Evolutionary conservation across 1,284 basidiomycete species (phyloP).

Genomic region (Trichosporon faecale): DNA sequence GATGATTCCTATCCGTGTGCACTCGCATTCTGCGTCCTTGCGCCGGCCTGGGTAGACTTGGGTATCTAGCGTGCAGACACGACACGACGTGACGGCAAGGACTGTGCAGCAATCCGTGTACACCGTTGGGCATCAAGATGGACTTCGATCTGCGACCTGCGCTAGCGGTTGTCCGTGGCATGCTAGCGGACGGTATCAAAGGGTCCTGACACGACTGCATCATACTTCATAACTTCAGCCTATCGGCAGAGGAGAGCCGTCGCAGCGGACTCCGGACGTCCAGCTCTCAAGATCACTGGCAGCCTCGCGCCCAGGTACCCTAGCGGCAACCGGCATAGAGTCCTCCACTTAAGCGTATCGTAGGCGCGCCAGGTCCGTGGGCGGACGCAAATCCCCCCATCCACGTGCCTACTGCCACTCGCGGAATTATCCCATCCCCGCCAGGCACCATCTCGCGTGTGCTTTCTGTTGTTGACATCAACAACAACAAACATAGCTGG

Average conservation of each 20-base stretch:
- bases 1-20: background rate
- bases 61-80: background rate
- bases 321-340: background rate
- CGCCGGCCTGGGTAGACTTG: no score
- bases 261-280: background rate
- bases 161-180: background rate
- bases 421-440: slow-evolving; percentile 3
- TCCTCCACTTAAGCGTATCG: background rate
- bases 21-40: background rate
- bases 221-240: background rate
- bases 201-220: background rate
- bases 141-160: background rate
- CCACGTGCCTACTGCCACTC: slow-evolving; percentile 4
- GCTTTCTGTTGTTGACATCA: slow-evolving; percentile 1
- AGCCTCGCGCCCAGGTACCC: background rate
- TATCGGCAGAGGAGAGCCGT: background rate
- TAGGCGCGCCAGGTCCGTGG: background rate
- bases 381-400: background rate
- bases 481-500: slow-evolving; percentile 3
- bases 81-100: background rate
- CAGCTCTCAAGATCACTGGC: background rate
- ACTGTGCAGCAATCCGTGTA: background rate
- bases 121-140: no score
- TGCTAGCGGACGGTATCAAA: background rate
- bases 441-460: slow-evolving; percentile 4